These are phyloP conservation scores for Filosporella fistucella DNA, from an alignment of 495 filamentous ascomycete species.

Conservation along the genomic window DNA sequence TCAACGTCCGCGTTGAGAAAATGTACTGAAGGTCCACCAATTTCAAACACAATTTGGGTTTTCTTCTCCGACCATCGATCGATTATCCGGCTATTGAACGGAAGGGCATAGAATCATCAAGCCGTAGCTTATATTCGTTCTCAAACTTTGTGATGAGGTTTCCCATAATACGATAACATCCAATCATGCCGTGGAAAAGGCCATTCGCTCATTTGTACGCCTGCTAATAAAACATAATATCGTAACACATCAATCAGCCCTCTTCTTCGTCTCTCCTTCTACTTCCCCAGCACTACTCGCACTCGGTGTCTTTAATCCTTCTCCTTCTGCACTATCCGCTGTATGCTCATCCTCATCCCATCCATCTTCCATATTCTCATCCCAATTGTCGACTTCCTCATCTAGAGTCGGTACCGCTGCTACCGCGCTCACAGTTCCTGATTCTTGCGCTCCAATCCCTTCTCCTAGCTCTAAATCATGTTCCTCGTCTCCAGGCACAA, in stretches of 20 bases:
- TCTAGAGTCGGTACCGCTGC: conserved; percentile 44
- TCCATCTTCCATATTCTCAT: conserved; percentile 70
- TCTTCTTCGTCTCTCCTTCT: conserved; percentile 21
- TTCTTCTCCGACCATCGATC: too few species aligned
- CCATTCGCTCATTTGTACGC: too few species aligned
- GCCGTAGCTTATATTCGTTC: too few species aligned
- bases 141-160: too few species aligned
- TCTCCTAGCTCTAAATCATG: conserved; percentile 53
- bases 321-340: conserved; percentile 17
- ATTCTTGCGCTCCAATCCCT: conserved; percentile 53
- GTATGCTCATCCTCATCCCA: conserved; percentile 62
- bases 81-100: too few species aligned
- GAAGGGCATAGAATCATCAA: too few species aligned
- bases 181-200: too few species aligned
- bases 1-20: too few species aligned
- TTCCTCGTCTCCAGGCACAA: conserved; percentile 49
- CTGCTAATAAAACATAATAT: too few species aligned
- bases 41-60: too few species aligned
- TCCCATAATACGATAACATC: too few species aligned
- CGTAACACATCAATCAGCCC: conserved; percentile 23
- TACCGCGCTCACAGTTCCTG: conserved; percentile 29
- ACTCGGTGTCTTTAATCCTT: conserved; percentile 22
- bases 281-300: conserved; percentile 23
- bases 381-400: conserved; percentile 78
- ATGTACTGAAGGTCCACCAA: too few species aligned